Base-by-base conservation (phyloP, 1,139 yeast genomes). In the Meyerozyma sp. region DNA sequence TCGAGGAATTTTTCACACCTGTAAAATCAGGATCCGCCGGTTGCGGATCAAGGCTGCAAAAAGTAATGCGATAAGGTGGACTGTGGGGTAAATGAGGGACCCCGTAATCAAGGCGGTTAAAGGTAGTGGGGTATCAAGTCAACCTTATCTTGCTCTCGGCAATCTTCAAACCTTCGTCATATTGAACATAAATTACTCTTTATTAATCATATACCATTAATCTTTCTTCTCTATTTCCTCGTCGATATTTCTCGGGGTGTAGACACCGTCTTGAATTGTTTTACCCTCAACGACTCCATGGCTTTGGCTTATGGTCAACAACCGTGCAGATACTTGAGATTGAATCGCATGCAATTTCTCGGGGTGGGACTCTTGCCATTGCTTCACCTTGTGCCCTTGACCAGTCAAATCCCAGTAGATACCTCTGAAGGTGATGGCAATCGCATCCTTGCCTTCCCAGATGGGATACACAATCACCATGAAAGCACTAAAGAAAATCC, bases 371-470 rank as follows among this genome's bases (percentile, higher is more conserved):
- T 71, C 59, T 61, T 87, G 95, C 91, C 95, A 87, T 53, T 74
- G 84, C 51, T 75, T 72, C 46, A 87, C 68, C 62, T 86, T 87
- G 61, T 77, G 62, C 2, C 82, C 65, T 63, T 86, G 93, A 18
- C 95, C 95, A 27, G 85, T 70, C 40, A 76, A 52, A 59, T 88
- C 96, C 95, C 95, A 87, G 63, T 82, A 87, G 32, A 87, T 75
- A 41, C 95, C 95, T 56, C 94, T 77, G 21, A 73, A 55, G 1
- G 91, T 79, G 29, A 78, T 73, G 55, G 58, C 73, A 40, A 89
- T 76, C 3, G 83, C 88, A 18, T 68, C 63, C 50, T 90, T 68
- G 36, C 93, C 89, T 61, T 84, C 87, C 70, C 75, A 76, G 25
- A 84, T 48, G 20, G 93, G 93, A 46, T 73, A 79, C 14, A 84